These are phyloP conservation scores for Schwanniomyces pseudopolymorphus DNA, from an alignment of 805 yeast species.

Conservation along the genomic window DNA sequence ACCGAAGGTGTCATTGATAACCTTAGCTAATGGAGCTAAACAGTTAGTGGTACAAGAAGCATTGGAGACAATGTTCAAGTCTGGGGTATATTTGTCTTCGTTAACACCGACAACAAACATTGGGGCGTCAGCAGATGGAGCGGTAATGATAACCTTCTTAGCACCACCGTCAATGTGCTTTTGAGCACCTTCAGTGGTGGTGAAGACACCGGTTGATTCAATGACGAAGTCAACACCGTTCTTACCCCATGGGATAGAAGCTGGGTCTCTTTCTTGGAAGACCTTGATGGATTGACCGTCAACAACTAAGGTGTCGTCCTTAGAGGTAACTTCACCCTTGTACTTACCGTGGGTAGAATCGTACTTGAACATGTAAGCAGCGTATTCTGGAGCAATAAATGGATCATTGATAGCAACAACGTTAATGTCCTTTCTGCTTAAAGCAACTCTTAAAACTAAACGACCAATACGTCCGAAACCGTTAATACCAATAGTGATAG, in stretches of 20 bases:
- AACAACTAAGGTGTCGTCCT: constrained; percentile 61
- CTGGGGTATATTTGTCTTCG: constrained; percentile 73
- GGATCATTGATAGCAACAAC: constrained; percentile 92
- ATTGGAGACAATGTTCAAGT: constrained; percentile 77
- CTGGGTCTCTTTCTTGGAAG: constrained; percentile 83
- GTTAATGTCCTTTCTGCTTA: constrained; percentile 69
- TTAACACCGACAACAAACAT: constrained; percentile 95
- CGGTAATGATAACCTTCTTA: constrained; percentile 91
- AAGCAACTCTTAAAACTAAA: constrained; percentile 81
- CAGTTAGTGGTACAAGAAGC: constrained; percentile 97
- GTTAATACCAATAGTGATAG: constrained; percentile 81
- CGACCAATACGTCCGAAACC: constrained; percentile 96
- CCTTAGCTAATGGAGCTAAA: constrained; percentile 92
- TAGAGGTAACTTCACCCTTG: constrained; percentile 68
- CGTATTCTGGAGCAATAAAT: constrained; percentile 84
- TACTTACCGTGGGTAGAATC: constrained; percentile 90
- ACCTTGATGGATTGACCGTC: constrained; percentile 67
- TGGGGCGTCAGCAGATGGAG: constrained; percentile 92
- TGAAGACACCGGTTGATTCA: constrained; percentile 95
- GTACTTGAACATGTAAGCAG: constrained; percentile 93
- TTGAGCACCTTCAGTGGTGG: constrained; percentile 74
- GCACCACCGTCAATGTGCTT: constrained; percentile 90
- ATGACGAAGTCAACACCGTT: constrained; percentile 81
- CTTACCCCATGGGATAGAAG: constrained; percentile 84
- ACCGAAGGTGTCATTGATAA: constrained; percentile 80